Evolutionary conservation across 805 yeast species (phyloP).

Genomic region (Cyberlindnera xylosilytica): DNA sequence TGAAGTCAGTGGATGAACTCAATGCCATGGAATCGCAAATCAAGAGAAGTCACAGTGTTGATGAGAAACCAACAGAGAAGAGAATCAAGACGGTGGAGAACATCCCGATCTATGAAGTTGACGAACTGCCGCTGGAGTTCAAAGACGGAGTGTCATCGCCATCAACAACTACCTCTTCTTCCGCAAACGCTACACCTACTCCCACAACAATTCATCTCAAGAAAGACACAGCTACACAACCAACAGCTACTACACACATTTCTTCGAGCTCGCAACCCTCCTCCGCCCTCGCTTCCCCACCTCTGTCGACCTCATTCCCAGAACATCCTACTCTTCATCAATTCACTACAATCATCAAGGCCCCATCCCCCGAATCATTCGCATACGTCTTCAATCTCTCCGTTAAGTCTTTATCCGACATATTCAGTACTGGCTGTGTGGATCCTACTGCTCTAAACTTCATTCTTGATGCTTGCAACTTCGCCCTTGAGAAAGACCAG

Average conservation of each 20-base stretch:
- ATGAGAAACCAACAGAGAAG: slow-evolving; percentile 36
- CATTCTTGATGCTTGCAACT: slow-evolving; percentile 39
- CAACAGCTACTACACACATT: too few species aligned
- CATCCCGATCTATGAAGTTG: slow-evolving; percentile 41
- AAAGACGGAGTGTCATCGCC: slow-evolving; percentile 38
- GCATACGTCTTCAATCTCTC: slow-evolving; percentile 34
- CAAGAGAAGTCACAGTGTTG: slow-evolving; percentile 48
- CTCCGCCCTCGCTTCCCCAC: too few species aligned
- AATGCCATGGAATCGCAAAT: slow-evolving; percentile 17
- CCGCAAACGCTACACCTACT: too few species aligned
- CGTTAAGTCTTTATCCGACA: slow-evolving; percentile 23
- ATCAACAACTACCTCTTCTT: slow-evolving; percentile 25
- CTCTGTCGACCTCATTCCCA: too few species aligned
- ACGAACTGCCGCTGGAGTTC: slow-evolving; percentile 39
- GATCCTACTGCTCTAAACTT: slow-evolving; percentile 48
- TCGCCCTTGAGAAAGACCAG: neutral
- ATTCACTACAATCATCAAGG: slow-evolving; percentile 42
- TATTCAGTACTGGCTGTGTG: slow-evolving; percentile 43
- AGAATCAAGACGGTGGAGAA: slow-evolving; percentile 21
- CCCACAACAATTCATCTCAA: too few species aligned
- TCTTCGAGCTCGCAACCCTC: too few species aligned
- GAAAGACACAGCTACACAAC: too few species aligned
- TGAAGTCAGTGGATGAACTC: slow-evolving; percentile 33
- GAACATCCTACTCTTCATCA: slow-evolving; percentile 45
- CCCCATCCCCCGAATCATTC: slow-evolving; percentile 32